Base-by-base conservation (phyloP, 208 protist species). In the Novymonas esmeraldas region DNA sequence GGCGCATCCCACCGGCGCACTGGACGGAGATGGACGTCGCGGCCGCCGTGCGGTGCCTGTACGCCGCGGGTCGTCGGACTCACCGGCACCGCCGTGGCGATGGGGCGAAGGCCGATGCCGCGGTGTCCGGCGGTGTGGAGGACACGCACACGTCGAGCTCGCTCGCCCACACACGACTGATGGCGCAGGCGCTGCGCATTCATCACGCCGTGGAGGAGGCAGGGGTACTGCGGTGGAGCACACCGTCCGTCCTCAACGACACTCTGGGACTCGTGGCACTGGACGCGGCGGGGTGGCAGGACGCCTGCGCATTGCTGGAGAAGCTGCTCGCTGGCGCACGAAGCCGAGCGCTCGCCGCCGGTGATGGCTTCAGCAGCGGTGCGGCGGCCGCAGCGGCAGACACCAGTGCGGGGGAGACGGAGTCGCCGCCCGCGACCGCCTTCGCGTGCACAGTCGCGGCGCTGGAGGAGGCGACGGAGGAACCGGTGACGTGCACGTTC, bases 1-100 rank as follows among this genome's bases (percentile, higher is more conserved):
- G 39, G 59, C 31, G 56, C 16, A 64, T 93, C 18, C 64, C 70
- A 10, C 45, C 79, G 4, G 6, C 48, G 16, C 45, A 41, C 34
- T 94, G 88, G 85, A 90, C 81, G 7, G 82, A 92, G 56, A 78
- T 87, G 55, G 88, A 94, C 33, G 73, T 90, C 4, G 49, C 73
- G 16, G 76, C 71, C 22, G 76, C 62, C 14, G 48, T 92, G 20
- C 80, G 82, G 10, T 65, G 72, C 33, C 44, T 92, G n/a, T 90
- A 89, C 58, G 63, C 58, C 26, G 78, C 81, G 14, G 72, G 62
- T 4, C 61, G 61, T 6, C 42, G 54, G 14, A n/a, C 28, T 36
- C 20, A 34, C 16, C 56, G 45, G 0, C 20, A 31, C 2, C 4
- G 28, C 16, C 28, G 18, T 48, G 42, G n/a, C 33, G 41, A 1